Percentiles rank a stretch among this genome's conserved stretches.
Evolutionary conservation across 164 flowering plant species (phyloP).

Genomic region (Pachysandra terminalis): DNA sequence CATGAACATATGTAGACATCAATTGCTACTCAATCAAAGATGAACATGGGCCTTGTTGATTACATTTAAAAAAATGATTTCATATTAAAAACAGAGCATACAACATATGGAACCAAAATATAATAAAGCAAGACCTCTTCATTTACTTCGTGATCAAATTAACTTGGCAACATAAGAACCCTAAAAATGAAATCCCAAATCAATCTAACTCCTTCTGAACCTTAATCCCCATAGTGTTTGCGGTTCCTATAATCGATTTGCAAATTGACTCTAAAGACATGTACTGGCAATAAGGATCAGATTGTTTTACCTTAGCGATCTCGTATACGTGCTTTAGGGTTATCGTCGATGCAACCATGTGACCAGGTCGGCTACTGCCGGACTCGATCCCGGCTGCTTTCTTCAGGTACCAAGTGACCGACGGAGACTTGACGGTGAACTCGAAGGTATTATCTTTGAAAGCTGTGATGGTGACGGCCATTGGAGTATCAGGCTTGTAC

Average conservation of each 20-base stretch:
- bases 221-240: conserved; percentile 82
- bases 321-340: conserved; percentile 78
- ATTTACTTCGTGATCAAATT: too few relatives aligned
- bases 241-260: conserved; percentile 84
- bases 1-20: too few relatives aligned
- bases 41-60: too few relatives aligned
- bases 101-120: too few relatives aligned
- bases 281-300: conserved; percentile 78
- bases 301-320: conserved; percentile 90
- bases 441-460: conserved; percentile 93
- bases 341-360: conserved; percentile 56
- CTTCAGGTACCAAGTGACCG: conserved; percentile 93
- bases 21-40: too few relatives aligned
- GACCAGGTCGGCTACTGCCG: conserved; percentile 82
- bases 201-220: conserved; percentile 72
- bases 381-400: conserved; percentile 85
- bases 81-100: too few relatives aligned
- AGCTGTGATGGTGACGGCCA: conserved; percentile 86
- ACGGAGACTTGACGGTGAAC: conserved; percentile 81
- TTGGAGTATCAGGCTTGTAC: conserved; percentile 88
- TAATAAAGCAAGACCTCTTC: too few relatives aligned
- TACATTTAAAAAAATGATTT: too few relatives aligned
- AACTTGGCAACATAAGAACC: neutral
- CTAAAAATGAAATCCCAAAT: conserved; percentile 4
- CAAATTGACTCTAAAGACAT: conserved; percentile 75